A percentile compares a stretch with the other conserved stretches of the same genome.
These are phyloP conservation scores for Acanthamoeba divionensis DNA, from an alignment of 208 protist species.

Conservation along the genomic window DNA sequence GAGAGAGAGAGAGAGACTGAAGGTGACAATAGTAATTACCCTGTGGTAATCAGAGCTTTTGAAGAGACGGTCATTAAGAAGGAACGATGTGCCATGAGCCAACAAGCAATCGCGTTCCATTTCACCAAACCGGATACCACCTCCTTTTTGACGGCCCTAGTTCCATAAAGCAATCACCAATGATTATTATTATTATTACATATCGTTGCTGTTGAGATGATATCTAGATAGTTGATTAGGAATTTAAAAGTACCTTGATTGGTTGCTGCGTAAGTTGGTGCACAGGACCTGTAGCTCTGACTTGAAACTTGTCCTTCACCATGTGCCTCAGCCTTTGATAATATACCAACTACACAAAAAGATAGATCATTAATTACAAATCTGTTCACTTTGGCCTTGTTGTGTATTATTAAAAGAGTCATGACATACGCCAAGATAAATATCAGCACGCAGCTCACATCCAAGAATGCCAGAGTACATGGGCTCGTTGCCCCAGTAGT, in stretches of 20 bases:
- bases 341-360: constrained; percentile 87
- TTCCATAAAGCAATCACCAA: neutral
- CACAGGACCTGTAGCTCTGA: constrained; percentile 92
- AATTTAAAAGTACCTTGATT: constrained; percentile 85
- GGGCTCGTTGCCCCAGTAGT: constrained; percentile 95
- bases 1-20: neutral
- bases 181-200: neutral
- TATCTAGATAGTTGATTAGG: neutral
- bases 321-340: constrained; percentile 99
- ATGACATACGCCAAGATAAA: constrained; percentile 92
- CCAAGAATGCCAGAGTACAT: constrained; percentile 94
- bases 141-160: constrained; percentile 80
- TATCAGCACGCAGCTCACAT: constrained; percentile 93
- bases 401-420: no score
- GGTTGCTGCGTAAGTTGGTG: constrained; percentile 96
- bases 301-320: constrained; percentile 99
- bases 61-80: constrained; percentile 97
- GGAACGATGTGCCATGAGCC: constrained; percentile 96
- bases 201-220: neutral
- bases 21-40: neutral
- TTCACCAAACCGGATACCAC: constrained; percentile 99
- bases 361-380: no score
- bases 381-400: no score
- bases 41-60: constrained; percentile 80
- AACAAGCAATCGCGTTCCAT: constrained; percentile 99